Evolutionary conservation across 1,139 yeast species (phyloP).

Genomic region (Kurtzmaniella quercitrusa): DNA sequence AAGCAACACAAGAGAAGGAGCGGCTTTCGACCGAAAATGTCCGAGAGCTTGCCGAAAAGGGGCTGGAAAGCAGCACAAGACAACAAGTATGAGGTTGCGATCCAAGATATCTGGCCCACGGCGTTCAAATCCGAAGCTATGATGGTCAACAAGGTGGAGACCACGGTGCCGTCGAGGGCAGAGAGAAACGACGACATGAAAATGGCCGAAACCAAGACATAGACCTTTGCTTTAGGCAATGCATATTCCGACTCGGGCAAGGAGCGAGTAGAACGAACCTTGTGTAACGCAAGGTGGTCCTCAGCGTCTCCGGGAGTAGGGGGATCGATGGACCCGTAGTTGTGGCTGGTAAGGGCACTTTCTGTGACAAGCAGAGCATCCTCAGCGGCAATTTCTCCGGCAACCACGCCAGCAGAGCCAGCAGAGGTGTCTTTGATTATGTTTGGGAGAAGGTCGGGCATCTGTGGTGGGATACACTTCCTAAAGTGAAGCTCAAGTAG

Average conservation of each 20-base stretch:
- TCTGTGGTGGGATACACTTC: neutral
- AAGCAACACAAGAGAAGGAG: conserved; percentile 30
- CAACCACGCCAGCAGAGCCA: conserved; percentile 44
- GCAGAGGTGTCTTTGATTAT: conserved; percentile 34
- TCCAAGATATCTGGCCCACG: conserved; percentile 42
- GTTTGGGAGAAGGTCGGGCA: conserved; percentile 18
- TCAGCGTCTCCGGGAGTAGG: neutral
- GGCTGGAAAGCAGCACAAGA: conserved; percentile 56
- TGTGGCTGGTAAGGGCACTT: neutral
- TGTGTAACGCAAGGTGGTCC: neutral
- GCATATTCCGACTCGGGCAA: conserved; percentile 25
- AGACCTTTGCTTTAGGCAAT: conserved; percentile 28
- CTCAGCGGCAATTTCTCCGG: conserved; percentile 45
- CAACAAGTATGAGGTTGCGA: conserved; percentile 40
- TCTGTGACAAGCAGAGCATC: conserved; percentile 11
- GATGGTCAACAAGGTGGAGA: conserved; percentile 37
- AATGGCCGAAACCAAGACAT: conserved; percentile 29
- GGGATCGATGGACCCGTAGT: conserved; percentile 2
- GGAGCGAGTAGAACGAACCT: neutral
- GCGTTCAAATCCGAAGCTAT: conserved; percentile 43
- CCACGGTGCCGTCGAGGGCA: conserved; percentile 44
- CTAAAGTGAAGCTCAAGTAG: too few relatives aligned
- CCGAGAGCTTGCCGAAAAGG: conserved; percentile 78
- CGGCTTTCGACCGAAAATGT: conserved; percentile 73
- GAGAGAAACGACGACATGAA: conserved; percentile 39